phyloP scores from a whole-genome alignment of 805 yeast genomes.

The Priceomyces haplophilus region DNA sequence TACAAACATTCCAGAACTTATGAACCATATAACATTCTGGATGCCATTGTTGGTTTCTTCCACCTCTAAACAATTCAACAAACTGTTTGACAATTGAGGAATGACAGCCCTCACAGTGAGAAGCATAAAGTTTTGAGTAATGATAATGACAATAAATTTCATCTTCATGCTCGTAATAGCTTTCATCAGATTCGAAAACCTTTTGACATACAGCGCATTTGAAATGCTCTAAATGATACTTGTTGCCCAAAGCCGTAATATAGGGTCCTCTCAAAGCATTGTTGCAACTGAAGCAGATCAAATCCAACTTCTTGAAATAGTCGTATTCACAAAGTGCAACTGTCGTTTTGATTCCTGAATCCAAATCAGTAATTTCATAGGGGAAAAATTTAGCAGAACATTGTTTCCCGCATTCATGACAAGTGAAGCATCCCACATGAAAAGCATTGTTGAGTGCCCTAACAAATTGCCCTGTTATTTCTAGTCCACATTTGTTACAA shows the following conservation, averaged over 20 bases:
- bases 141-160: slow-evolving; percentile 88
- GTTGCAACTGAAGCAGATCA: slow-evolving; percentile 84
- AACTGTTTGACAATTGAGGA: slow-evolving; percentile 91
- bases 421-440: slow-evolving; percentile 85
- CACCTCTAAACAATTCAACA: slow-evolving; percentile 88
- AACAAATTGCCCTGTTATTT: slow-evolving; percentile 66
- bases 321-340: slow-evolving; percentile 84
- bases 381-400: slow-evolving; percentile 91
- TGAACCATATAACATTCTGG: slow-evolving; percentile 98
- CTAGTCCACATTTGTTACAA: slow-evolving; percentile 36
- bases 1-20: slow-evolving; percentile 90
- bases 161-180: slow-evolving; percentile 83
- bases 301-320: slow-evolving; percentile 78
- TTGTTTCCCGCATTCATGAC: slow-evolving; percentile 77
- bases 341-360: slow-evolving; percentile 18
- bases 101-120: slow-evolving; percentile 89
- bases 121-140: slow-evolving; percentile 81
- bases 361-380: slow-evolving; percentile 52
- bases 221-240: slow-evolving; percentile 94
- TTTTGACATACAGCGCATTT: slow-evolving; percentile 83
- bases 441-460: slow-evolving; percentile 77
- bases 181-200: slow-evolving; percentile 86
- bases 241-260: slow-evolving; percentile 87
- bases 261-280: slow-evolving; percentile 87
- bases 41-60: slow-evolving; percentile 95